Base-by-base conservation (phyloP, 345 rosid genomes). In the Garcia nutans region DNA sequence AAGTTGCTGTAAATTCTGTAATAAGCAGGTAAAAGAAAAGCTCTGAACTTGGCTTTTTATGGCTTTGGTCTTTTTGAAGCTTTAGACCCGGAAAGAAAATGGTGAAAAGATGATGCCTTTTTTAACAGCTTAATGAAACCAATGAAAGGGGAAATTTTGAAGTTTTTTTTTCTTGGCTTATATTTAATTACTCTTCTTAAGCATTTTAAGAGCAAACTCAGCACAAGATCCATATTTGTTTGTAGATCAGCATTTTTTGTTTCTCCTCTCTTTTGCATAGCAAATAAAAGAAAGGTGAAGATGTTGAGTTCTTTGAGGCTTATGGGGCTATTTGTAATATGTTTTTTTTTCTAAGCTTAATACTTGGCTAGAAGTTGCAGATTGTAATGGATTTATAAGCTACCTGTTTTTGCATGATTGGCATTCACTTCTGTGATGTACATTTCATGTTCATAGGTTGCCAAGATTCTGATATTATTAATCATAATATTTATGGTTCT, bases 1-100 rank as follows among this genome's bases (percentile, higher is more conserved):
- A 70, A 70, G 61, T 56, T 69, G 66, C 79, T 87, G 86, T 85
- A 82, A 77, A 79, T 85, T 83, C 81, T 64, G 73, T 80, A 86
- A 85, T 86, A 86, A 86, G 65, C 77, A 72, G 81, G 81, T 22
- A 78, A 65, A 65, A 73, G 71, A 62, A 52, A 64, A 78, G 76
- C 65, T 78, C 55, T 63, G 24, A 28, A 60, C 47, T 80, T 45
- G 28, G 75, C 75, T 37, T 55, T 74, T 55, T 74, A 45, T 59
- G 28, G 44, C 20, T 54, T 49, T 49, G 59, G 49, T 79, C 60
- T 76, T 61, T 47, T 78, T 75, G 72, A 77, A 63, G 79, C 65
- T 9, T 60, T 15, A 66, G 60, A 66, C 74, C 67, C 47, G 33
- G 56, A 74, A 60, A 79, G 57, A n/a, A 58, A 58, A 41, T 59